Base-by-base conservation (phyloP, 1,284 basidiomycete genomes). In the Retiboletus fuscus region DNA sequence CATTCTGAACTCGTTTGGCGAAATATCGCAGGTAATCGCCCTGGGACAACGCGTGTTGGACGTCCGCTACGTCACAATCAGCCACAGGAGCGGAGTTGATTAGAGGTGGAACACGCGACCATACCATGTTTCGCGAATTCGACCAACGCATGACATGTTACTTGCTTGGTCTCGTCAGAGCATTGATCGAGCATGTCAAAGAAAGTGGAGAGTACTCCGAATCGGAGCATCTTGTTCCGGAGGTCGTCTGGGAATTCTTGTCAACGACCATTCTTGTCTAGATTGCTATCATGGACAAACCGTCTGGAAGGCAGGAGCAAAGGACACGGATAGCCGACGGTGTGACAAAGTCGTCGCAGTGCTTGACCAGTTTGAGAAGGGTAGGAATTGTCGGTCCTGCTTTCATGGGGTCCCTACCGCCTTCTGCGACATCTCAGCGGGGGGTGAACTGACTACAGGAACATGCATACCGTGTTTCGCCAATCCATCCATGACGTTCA, bases 291-390 rank as follows among this genome's bases (percentile, higher is more conserved):
- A 4, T 43, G 53, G 20, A 68, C 61, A n/a, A 34, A 82, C 80
- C 65, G 15, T 82, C 76, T 30, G 61, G 66, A 24, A 79, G 77
- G 41, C 82, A 69, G 24, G 73, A 72, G 20, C 80, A 78, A 30
- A 82, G 69, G 1, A 78, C 75, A 24, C 72, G 77, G 10, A 69
- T 73, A 16, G 81, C 81, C 10, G 77, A 78, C 1, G 81, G 80
- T n/a, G 79, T 69, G 16, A 80, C 81, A 47, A 80, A 80, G 62
- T 82, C 77, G 34, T 82, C 81, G 43, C 44, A 72, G 34, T 67
- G 67, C 26, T 68, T 67, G 51, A 76, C 63, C 16, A 80, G 43
- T 41, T 66, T 81, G 55, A 81, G 65, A 64, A 80, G 70, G 1
- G 73, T 74, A 22, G 68, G 51, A 13, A 78, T 41, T 2, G 63